Evolutionary conservation across 352 stramenopile species (phyloP).

Genomic region (Pythium monospermum): DNA sequence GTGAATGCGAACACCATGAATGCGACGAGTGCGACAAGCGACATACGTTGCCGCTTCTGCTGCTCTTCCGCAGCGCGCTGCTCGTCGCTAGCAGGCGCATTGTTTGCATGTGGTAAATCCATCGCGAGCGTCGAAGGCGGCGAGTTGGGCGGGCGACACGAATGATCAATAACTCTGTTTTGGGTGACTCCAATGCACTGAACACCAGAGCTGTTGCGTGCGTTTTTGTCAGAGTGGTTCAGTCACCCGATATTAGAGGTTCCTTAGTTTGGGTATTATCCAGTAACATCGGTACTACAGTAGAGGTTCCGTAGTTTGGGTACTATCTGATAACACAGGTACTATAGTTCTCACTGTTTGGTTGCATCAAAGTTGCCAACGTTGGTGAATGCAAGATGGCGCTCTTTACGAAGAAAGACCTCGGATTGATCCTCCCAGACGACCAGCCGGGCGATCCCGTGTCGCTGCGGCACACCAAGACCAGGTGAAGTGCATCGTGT

Average conservation of each 20-base stretch:
- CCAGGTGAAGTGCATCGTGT: conserved; percentile 26
- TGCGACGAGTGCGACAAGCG: conserved; percentile 11
- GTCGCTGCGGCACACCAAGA: conserved; percentile 73
- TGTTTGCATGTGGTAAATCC: conserved; percentile 39
- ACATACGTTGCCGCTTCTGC: background rate
- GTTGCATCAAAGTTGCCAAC: background rate
- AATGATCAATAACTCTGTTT: too few relatives aligned
- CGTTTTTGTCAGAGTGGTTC: too few relatives aligned
- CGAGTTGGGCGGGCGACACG: too few relatives aligned
- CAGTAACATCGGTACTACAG: too few relatives aligned
- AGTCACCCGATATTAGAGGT: too few relatives aligned
- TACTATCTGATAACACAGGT: conserved; percentile 1
- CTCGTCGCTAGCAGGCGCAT: conserved; percentile 13
- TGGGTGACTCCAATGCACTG: too few relatives aligned
- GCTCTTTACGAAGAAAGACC: conserved; percentile 86
- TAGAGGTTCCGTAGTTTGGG: too few relatives aligned
- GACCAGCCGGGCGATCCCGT: conserved; percentile 71
- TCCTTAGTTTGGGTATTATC: too few relatives aligned
- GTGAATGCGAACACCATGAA: conserved; percentile 17
- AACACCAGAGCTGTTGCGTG: too few relatives aligned
- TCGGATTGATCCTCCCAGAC: conserved; percentile 75
- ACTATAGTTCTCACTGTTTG: background rate
- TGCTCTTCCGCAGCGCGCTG: conserved; percentile 14
- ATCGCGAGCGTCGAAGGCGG: conserved; percentile 51
- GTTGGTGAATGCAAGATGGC: conserved; percentile 34